These are phyloP conservation scores for Pseudozyma sp. DNA, from an alignment of 1,284 basidiomycete species.

Conservation along the genomic window DNA sequence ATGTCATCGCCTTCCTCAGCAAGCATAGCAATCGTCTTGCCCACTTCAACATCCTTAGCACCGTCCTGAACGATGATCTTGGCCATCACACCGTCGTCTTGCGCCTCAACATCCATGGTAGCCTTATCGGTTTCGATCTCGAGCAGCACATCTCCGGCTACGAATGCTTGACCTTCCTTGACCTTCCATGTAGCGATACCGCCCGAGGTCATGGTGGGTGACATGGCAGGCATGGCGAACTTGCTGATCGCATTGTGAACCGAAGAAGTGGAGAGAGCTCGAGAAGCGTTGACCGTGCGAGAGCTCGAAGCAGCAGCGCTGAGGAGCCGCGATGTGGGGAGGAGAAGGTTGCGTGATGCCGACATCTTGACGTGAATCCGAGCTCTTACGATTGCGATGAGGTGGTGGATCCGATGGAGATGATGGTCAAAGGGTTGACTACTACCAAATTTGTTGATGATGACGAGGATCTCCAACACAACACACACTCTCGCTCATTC, in stretches of 20 bases:
- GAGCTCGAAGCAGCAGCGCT: slow-evolving; percentile 24
- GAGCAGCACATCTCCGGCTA: slow-evolving; percentile 88
- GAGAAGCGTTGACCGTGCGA: slow-evolving; percentile 14
- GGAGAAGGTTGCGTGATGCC: slow-evolving; percentile 27
- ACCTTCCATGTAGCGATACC: slow-evolving; percentile 68
- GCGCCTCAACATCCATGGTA: slow-evolving; percentile 71
- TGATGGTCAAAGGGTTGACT: slow-evolving; percentile 1
- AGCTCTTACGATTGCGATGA: neutral
- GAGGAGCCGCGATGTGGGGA: slow-evolving; percentile 29
- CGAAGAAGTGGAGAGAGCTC: slow-evolving; percentile 37
- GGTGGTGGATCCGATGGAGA: neutral
- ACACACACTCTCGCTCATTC: too few relatives aligned
- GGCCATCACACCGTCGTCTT: slow-evolving; percentile 71
- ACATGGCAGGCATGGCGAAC: slow-evolving; percentile 68
- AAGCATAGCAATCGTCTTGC: slow-evolving; percentile 69
- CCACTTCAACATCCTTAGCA: slow-evolving; percentile 68
- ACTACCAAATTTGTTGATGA: slow-evolving; percentile 2
- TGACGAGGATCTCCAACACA: neutral
- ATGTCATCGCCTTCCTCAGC: slow-evolving; percentile 71
- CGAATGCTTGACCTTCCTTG: slow-evolving; percentile 69
- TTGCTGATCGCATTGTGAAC: slow-evolving; percentile 49
- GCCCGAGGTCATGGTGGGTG: slow-evolving; percentile 67
- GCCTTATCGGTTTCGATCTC: slow-evolving; percentile 78
- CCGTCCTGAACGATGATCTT: slow-evolving; percentile 69
- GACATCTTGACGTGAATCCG: slow-evolving; percentile 21